A percentile compares a stretch with the other conserved stretches of the same genome.
Evolutionary conservation across 306 rosid species (phyloP).

Genomic region (Vigna radiata): DNA sequence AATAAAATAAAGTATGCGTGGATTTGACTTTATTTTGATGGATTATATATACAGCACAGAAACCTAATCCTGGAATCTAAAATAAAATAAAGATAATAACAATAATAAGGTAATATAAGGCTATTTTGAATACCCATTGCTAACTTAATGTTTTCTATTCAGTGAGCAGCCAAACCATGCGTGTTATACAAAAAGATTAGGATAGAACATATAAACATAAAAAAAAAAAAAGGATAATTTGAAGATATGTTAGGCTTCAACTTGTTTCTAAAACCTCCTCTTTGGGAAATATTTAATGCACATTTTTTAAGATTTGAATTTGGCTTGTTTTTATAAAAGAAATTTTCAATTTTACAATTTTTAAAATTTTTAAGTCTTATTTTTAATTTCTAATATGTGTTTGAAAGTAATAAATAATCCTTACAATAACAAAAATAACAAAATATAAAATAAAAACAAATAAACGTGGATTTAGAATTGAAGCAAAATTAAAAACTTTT

Average conservation of each 20-base stretch:
- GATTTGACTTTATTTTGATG: conserved; percentile 23
- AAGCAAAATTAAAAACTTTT: too few species aligned
- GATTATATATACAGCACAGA: conserved; percentile 24
- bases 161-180: conserved; percentile 36
- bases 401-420: too few species aligned
- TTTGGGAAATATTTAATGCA: not conserved
- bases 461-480: too few species aligned
- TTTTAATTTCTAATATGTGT: too few species aligned
- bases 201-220: not conserved
- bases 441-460: too few species aligned
- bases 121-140: conserved; percentile 5
- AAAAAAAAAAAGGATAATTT: not conserved
- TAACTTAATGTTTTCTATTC: conserved; percentile 14
- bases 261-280: not conserved
- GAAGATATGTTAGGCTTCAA: conserved; percentile 10
- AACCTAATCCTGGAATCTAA: not conserved
- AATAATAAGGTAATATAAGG: not conserved
- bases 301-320: too few species aligned
- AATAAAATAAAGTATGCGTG: not conserved
- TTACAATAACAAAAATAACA: too few species aligned
- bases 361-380: too few species aligned
- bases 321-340: too few species aligned
- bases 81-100: not conserved
- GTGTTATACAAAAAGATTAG: conserved; percentile 29
- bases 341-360: too few species aligned